These are phyloP conservation scores for Pseudogymnoascus sp. DNA, from an alignment of 2,329 filamentous ascomycete genomes.

Conservation along the genomic window DNA sequence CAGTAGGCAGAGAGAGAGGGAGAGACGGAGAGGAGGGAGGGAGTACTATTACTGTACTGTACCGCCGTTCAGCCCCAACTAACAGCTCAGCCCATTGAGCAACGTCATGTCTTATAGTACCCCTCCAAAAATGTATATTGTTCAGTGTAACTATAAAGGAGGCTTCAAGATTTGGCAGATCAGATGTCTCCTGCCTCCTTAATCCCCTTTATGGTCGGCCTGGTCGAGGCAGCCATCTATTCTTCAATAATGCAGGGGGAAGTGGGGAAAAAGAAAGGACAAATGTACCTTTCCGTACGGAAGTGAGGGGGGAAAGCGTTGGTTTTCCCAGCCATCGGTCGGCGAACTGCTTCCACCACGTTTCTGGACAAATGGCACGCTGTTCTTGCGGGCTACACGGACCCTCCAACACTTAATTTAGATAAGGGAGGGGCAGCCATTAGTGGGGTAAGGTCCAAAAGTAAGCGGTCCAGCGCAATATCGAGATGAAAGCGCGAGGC, in stretches of 20 bases:
- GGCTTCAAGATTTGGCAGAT: neutral
- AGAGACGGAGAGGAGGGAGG: too few relatives aligned
- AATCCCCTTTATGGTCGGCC: neutral
- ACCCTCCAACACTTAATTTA: conserved; percentile 7
- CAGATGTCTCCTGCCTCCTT: neutral
- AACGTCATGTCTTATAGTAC: neutral
- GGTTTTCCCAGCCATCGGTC: neutral
- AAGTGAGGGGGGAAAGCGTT: neutral
- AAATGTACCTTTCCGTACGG: neutral
- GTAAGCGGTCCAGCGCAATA: neutral
- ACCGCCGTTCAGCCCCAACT: neutral
- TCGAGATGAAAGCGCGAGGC: neutral
- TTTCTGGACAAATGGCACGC: conserved; percentile 7
- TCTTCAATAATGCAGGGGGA: neutral
- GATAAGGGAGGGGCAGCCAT: conserved; percentile 6
- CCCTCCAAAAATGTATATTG: neutral
- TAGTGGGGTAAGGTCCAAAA: conserved; percentile 4
- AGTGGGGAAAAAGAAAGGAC: neutral
- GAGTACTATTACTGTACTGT: neutral
- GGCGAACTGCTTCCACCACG: neutral
- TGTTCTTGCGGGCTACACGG: conserved; percentile 6
- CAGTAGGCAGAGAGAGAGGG: neutral
- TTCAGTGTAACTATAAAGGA: neutral
- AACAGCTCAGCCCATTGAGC: neutral
- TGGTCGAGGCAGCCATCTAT: neutral